Evolutionary conservation across 192 early-diverging fungal genomes (phyloP).

Genomic region (Pilaira anomala): DNA sequence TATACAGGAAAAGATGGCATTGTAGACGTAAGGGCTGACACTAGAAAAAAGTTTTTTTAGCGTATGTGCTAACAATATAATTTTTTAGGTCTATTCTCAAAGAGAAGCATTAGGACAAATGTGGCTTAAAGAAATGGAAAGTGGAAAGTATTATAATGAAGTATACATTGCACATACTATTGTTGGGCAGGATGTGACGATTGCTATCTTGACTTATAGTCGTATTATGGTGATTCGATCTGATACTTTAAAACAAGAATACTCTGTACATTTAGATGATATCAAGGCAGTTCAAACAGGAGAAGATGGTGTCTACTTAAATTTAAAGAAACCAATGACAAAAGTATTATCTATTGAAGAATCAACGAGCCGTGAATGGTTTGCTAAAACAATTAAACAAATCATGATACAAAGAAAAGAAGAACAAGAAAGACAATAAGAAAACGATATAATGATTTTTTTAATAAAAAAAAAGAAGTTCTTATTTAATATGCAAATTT

Average conservation of each 20-base stretch:
- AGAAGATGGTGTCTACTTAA: neutral
- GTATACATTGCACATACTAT: constrained; percentile 65
- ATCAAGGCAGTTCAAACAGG: neutral
- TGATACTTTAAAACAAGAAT: constrained; percentile 19
- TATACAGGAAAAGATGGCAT: constrained; percentile 70
- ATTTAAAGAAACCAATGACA: constrained; percentile 1
- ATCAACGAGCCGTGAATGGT: constrained; percentile 12
- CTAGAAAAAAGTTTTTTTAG: neutral
- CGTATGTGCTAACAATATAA: neutral
- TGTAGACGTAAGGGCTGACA: constrained; percentile 37
- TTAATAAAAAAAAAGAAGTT: constrained; percentile 15
- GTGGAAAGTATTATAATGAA: constrained; percentile 64
- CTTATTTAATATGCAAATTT: constrained; percentile 3
- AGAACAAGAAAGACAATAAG: constrained; percentile 7
- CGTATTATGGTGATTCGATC: constrained; percentile 53
- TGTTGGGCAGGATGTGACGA: constrained; percentile 46
- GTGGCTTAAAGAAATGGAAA: constrained; percentile 68
- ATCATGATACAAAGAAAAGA: constrained; percentile 1
- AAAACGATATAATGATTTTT: neutral
- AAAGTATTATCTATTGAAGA: constrained; percentile 4
- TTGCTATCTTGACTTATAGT: constrained; percentile 65
- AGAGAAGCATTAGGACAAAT: constrained; percentile 73
- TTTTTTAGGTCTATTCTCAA: constrained; percentile 53
- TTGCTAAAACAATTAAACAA: neutral
- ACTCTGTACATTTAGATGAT: constrained; percentile 14